Base-by-base conservation (phyloP, 371 early-diverging fungal genomes). In the Thermomucor indicae-seudaticae region DNA sequence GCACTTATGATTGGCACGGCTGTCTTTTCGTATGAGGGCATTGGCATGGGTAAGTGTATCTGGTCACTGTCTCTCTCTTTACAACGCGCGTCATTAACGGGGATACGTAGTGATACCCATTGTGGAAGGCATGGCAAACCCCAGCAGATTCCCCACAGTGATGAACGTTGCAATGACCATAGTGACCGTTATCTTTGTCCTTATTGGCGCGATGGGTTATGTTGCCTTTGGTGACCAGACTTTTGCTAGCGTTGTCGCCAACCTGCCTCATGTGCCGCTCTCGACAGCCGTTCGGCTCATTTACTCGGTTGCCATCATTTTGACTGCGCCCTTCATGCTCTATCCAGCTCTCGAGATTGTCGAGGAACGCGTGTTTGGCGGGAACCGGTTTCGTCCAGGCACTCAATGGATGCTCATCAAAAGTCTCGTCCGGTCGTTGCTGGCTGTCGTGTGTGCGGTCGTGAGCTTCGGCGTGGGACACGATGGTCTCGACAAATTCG, bases 1-100 rank as follows among this genome's bases (percentile, higher is more conserved):
- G 82, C 82, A 8, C 58, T 90, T 29, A 86, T 91, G 63, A 77
- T 92, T 32, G 92, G 92, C 17, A 92, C 92, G 16, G 89, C 92
- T 38, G 85, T 92, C 48, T 92, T 88, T 70, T 84, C 90, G 12
- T 92, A 88, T 62, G 92, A 92, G 68, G 92, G 92, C 41, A 85
- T 90, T 39, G 67, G 62, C 22, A 64, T 67, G 65, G 64, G 57
- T 57, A 56, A 30, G 45, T 24, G 23, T 23, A 12, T 47, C 23
- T 47, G 32, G 7, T 7, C 14, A 14, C 10, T 32, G 32, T 32
- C 14, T 32, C 10, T 7, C 7, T 32, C 32, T 14, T 32, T 32
- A 32, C 14, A 32, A 14, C n/a, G n/a, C n/a, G n/a, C n/a, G 14
- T 32, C 14, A 32, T 32, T 32, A 32, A 32, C 14, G 7, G 14